Evolutionary conservation across 176 grass and related monocot genomes (phyloP).

Genomic region (Rhynchospora breviuscula): DNA sequence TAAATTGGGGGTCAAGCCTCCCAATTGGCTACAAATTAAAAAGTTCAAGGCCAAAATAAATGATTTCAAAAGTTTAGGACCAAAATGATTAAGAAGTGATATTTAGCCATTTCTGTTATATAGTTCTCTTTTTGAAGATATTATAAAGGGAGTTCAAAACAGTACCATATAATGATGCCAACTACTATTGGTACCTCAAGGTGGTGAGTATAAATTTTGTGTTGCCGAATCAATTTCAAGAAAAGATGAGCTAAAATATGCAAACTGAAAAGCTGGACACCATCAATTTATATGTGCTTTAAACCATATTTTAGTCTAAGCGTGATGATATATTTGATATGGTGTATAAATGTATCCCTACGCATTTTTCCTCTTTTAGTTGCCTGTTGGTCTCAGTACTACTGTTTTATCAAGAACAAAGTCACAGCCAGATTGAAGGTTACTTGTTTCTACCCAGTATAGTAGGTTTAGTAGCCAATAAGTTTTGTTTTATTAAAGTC

Average conservation of each 20-base stretch:
- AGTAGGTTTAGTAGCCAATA: neutral
- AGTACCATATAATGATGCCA: neutral
- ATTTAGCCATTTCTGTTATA: too few species aligned
- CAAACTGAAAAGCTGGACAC: neutral
- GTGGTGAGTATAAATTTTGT: neutral
- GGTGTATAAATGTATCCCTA: neutral
- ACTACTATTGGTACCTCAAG: neutral
- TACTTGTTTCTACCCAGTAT: slow-evolving; percentile 10
- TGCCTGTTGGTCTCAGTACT: neutral
- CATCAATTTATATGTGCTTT: neutral
- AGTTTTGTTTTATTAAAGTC: neutral
- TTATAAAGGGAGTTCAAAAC: neutral
- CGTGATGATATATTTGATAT: neutral
- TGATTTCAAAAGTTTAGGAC: too few species aligned
- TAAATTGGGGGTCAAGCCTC: too few species aligned
- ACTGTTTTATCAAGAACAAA: slow-evolving; percentile 7
- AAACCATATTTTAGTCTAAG: neutral
- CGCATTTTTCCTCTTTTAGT: neutral
- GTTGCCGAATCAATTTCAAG: neutral
- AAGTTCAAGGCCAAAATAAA: too few species aligned
- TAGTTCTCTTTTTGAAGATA: neutral
- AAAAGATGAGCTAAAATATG: neutral
- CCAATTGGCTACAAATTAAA: too few species aligned
- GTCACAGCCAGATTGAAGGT: slow-evolving; percentile 13
- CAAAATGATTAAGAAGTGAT: too few species aligned